Evolutionary conservation across 306 rosid species (phyloP), one percentile per base, ranked within the genome.

Genomic region (Pterocarpus macrocarpus): DNA sequence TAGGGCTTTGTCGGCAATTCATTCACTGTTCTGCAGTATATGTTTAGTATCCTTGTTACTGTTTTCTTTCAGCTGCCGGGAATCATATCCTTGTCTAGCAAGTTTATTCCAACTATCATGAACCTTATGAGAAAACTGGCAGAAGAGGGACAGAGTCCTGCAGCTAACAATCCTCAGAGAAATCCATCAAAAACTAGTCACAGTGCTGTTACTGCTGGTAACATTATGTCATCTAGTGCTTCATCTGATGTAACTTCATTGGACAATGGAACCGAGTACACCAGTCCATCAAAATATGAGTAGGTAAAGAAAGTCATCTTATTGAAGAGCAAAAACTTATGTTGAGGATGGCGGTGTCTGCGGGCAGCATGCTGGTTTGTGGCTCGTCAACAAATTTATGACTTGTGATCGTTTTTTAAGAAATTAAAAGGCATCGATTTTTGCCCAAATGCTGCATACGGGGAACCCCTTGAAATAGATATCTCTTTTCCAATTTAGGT

Each of bases 1-100:
- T 35, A 15, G 30, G 35, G 33, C 43, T 28, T 22, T 22, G 28
- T 22, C 28, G 28, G 28, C 28, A 22, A 22, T 22, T 22, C 28
- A 22, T 22, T 22, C 28, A 22, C 28, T 22, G 28, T 28, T 70
- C 41, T 50, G 59, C 16, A 11, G 45, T 15, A 52, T 13, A 6
- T 47, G 53, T 50, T 72, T 28, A 44, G 17, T 32, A 73, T 58
- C 52, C 73, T 82, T 76, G 8, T 78, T 28, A 53, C 50, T 28
- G 44, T 81, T 68, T 30, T 64, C 39, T 80, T 81, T 73, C 97
- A 94, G 98, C 93, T 94, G 39, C 91, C 98, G 0, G 98, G 97
- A 71, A 81, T 94, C 45, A 74, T 92, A 53, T 89, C 96, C 39
- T 78, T 94, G 89, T 90, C 94, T 10, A 69, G 83, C 76, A 92